Percentiles rank a stretch among this genome's conserved stretches.
These are phyloP conservation scores for Ulota crispa DNA, from an alignment of 225 moss, liverwort and hornwort genomes.

Conservation along the genomic window DNA sequence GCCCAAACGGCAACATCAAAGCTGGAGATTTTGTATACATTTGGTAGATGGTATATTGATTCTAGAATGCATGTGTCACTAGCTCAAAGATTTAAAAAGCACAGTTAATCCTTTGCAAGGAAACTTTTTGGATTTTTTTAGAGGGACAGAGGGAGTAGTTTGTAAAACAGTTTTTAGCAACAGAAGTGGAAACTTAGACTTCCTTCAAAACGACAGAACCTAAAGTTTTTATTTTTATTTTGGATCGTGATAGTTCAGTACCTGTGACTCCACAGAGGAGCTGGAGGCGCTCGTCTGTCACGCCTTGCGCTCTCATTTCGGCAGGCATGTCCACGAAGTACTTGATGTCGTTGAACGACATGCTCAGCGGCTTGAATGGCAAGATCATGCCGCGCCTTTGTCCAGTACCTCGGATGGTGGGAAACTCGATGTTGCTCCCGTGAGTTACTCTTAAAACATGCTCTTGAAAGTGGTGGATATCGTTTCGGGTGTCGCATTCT, in stretches of 20 bases:
- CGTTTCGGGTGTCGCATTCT: conserved; percentile 34
- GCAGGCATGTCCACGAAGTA: conserved; percentile 75
- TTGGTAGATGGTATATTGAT: too few species aligned
- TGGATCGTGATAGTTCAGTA: not conserved
- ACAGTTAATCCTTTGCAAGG: too few species aligned
- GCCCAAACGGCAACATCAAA: too few species aligned
- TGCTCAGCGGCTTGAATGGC: conserved; percentile 73
- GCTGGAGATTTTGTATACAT: too few species aligned
- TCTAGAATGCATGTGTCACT: too few species aligned
- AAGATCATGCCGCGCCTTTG: conserved; percentile 70
- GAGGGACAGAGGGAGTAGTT: too few species aligned
- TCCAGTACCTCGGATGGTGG: conserved; percentile 15
- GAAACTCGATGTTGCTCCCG: conserved; percentile 26
- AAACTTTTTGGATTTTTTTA: too few species aligned
- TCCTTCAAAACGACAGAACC: too few species aligned
- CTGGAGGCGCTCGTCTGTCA: conserved; percentile 55
- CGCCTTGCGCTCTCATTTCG: conserved; percentile 84
- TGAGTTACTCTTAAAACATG: conserved; percentile 42
- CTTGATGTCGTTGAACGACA: conserved; percentile 69
- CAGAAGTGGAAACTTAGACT: too few species aligned
- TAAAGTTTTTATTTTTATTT: not conserved
- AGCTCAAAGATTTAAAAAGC: too few species aligned
- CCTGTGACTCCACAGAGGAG: conserved; percentile 48
- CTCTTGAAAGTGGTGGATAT: conserved; percentile 31
- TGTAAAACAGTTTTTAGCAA: too few species aligned